A percentile compares a stretch with the other conserved stretches of the same genome.
These are phyloP conservation scores for Aspergillus hancockii DNA, from an alignment of 495 filamentous ascomycete species.

Conservation along the genomic window DNA sequence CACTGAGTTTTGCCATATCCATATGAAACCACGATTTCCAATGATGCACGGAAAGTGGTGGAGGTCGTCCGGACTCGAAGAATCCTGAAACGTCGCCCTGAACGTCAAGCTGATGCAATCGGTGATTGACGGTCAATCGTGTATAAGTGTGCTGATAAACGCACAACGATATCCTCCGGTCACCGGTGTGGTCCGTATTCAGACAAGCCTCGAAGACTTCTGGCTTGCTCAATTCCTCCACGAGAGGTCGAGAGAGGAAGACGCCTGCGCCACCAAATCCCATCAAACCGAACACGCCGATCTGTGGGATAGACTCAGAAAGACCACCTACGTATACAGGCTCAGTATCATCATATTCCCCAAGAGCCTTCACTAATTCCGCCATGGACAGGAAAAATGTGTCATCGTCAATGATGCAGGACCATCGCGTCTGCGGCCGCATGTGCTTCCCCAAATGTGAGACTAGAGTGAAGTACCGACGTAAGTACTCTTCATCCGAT, in stretches of 20 bases:
- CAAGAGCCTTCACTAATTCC: conserved; percentile 47
- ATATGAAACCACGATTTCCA: conserved; percentile 59
- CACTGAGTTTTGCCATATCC: conserved; percentile 49
- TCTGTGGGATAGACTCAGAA: conserved; percentile 54
- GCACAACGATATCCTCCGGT: conserved; percentile 54
- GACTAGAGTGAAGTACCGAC: conserved; percentile 63
- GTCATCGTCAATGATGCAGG: conserved; percentile 68
- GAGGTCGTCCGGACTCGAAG: conserved; percentile 53
- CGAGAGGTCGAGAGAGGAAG: conserved; percentile 55
- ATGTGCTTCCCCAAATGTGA: conserved; percentile 48
- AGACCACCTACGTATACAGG: conserved; percentile 57
- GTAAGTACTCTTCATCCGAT: conserved; percentile 49
- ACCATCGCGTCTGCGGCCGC: conserved; percentile 56
- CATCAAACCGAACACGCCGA: conserved; percentile 50
- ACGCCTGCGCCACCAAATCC: conserved; percentile 64
- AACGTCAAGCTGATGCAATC: conserved; percentile 55
- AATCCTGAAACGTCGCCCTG: conserved; percentile 53
- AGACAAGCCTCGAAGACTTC: conserved; percentile 40
- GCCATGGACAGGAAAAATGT: conserved; percentile 62
- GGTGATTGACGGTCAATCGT: conserved; percentile 50
- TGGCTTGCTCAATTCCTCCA: conserved; percentile 36
- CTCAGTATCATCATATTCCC: conserved; percentile 45
- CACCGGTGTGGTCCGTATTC: conserved; percentile 44
- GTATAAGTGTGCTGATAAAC: conserved; percentile 51
- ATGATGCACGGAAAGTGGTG: conserved; percentile 58